A percentile compares a stretch with the other conserved stretches of the same genome.
phyloP scores from a whole-genome alignment of 495 filamentous ascomycete species.

The Penicillium canariense region DNA sequence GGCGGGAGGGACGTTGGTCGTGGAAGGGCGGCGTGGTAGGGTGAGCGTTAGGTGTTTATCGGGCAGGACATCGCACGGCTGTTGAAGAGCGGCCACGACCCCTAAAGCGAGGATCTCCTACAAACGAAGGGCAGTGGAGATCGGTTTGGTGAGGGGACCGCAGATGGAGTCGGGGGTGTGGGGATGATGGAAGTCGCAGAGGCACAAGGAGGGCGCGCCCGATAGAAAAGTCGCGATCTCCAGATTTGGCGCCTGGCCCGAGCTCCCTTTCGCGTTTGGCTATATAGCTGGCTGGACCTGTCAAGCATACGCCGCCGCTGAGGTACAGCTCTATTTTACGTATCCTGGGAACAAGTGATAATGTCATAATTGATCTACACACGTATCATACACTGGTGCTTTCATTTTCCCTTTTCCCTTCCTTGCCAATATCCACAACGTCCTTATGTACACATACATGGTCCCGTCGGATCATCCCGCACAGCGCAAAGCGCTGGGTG shows the following conservation, averaged over 20 bases:
- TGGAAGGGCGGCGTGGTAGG: conserved; percentile 4
- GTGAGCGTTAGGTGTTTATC: conserved; percentile 13
- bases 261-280: conserved; percentile 33
- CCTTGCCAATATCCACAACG: conserved; percentile 5
- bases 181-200: conserved; percentile 19
- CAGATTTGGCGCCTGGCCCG: conserved; percentile 39
- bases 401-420: neutral
- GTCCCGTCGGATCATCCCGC: neutral
- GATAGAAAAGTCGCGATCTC: conserved; percentile 45
- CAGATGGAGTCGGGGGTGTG: conserved; percentile 7
- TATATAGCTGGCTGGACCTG: too few species aligned
- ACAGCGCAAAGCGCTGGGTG: neutral
- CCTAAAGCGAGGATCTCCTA: neutral
- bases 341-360: neutral
- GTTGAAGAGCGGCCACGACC: conserved; percentile 1
- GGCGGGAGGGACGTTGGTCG: neutral
- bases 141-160: neutral
- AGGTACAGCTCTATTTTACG: neutral
- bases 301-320: neutral
- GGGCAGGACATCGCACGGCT: conserved; percentile 33
- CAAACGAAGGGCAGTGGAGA: neutral
- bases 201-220: conserved; percentile 28
- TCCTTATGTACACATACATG: conserved; percentile 22
- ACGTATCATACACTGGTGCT: conserved; percentile 9
- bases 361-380: neutral